Percentiles rank a stretch among this genome's conserved stretches.
Conservation (phyloP, 257 asterid genomes). For the Ilex aquifolium region DNA sequence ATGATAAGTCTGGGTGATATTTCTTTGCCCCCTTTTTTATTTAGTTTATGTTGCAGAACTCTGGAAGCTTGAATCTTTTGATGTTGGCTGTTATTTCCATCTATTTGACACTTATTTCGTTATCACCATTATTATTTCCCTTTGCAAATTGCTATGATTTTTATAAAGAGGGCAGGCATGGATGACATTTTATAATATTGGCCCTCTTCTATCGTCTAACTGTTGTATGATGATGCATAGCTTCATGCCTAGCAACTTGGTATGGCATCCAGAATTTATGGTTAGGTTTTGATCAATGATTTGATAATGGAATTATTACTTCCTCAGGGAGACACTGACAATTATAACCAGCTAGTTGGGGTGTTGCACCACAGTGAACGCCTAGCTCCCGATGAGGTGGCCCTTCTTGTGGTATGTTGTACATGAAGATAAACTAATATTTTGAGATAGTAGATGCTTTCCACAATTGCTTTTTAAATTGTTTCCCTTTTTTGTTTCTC, state of each 20-base stretch:
- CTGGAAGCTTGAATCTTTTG: too few relatives aligned
- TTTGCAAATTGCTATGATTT: too few relatives aligned
- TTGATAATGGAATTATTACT: constrained; percentile 3
- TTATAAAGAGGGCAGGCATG: too few relatives aligned
- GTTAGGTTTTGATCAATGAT: not conserved
- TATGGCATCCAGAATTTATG: not conserved
- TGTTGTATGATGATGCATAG: not conserved
- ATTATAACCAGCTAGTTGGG: constrained; percentile 53
- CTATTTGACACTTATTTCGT: too few relatives aligned
- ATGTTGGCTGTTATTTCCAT: too few relatives aligned
- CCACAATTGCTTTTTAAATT: constrained; percentile 4
- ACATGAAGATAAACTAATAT: not conserved
- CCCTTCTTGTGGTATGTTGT: constrained; percentile 74
- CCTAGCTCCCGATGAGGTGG: constrained; percentile 57
- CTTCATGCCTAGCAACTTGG: not conserved
- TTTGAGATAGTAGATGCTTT: not conserved
- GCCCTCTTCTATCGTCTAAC: not conserved
- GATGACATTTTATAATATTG: too few relatives aligned
- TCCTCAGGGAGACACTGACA: constrained; percentile 54
- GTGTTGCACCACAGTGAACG: constrained; percentile 43
- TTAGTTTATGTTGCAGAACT: too few relatives aligned
- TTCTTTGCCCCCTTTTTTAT: too few relatives aligned
- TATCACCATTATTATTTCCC: too few relatives aligned
- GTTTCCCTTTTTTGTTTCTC: not conserved
- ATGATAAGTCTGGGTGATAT: too few relatives aligned